Evolutionary conservation across 768 basidiomycete genomes (phyloP).

Genomic region (Mrakia frigida): DNA sequence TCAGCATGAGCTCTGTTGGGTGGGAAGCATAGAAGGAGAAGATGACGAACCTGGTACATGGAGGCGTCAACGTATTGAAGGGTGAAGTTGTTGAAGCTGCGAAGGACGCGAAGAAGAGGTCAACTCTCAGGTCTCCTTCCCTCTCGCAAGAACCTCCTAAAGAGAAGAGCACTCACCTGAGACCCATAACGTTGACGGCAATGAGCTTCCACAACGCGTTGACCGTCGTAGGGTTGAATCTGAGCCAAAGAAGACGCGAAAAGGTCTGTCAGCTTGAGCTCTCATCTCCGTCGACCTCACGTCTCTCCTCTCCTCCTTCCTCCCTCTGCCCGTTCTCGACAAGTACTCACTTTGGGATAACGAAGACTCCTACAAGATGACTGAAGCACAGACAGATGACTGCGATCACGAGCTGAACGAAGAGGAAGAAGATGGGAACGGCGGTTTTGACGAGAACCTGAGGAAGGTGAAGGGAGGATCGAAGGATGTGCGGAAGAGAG

Average conservation of each 20-base stretch:
- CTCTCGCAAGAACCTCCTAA: not conserved
- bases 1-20: no score
- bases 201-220: slow-evolving; percentile 74
- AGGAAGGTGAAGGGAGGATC: not conserved
- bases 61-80: slow-evolving; percentile 92
- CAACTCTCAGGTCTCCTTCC: not conserved
- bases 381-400: slow-evolving; percentile 62
- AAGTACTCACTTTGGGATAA: slow-evolving; percentile 24
- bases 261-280: slow-evolving; percentile 30
- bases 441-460: slow-evolving; percentile 67
- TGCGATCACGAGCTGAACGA: slow-evolving; percentile 73
- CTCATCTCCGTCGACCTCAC: not conserved
- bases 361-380: slow-evolving; percentile 37
- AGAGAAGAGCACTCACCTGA: not conserved
- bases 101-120: not conserved
- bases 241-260: slow-evolving; percentile 61
- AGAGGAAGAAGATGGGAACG: slow-evolving; percentile 80
- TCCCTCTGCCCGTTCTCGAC: not conserved
- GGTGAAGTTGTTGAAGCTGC: slow-evolving; percentile 61
- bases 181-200: slow-evolving; percentile 56
- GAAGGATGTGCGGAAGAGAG: not conserved
- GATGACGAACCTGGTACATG: slow-evolving; percentile 53
- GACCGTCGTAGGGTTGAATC: slow-evolving; percentile 59
- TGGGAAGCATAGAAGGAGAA: not conserved
- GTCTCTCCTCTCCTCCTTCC: no score